phyloP scores from a whole-genome alignment of 2,329 filamentous ascomycete genomes.

The Phyllosticta ampelicida region DNA sequence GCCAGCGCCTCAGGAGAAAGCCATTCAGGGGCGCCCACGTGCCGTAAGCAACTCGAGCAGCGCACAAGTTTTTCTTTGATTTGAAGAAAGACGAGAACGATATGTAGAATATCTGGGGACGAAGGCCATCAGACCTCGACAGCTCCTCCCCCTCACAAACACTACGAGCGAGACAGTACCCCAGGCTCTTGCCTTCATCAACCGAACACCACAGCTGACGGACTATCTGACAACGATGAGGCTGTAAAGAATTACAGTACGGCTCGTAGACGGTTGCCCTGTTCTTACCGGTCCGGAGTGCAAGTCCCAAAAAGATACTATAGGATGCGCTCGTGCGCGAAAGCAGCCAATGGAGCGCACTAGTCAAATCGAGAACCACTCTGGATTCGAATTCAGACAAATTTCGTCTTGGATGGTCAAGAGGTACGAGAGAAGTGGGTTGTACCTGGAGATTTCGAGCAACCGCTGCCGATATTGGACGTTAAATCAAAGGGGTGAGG shows the following conservation, averaged over 20 bases:
- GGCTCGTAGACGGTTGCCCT: neutral
- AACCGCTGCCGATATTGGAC: neutral
- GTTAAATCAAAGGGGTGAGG: neutral
- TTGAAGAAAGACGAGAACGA: no score
- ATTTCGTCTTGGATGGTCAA: no score
- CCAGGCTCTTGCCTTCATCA: neutral
- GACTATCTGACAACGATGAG: neutral
- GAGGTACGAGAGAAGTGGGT: no score
- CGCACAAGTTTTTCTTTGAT: no score
- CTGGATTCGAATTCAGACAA: no score
- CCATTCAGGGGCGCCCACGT: no score
- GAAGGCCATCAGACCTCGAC: neutral
- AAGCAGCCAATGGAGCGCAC: no score
- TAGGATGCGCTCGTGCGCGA: no score
- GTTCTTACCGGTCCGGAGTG: neutral
- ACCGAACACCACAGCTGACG: neutral
- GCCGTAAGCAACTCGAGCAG: no score
- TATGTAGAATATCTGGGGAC: neutral
- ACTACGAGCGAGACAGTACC: neutral
- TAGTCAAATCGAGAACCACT: no score
- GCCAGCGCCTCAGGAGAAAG: no score
- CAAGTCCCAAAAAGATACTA: neutral
- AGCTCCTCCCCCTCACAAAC: neutral
- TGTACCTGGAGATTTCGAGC: neutral
- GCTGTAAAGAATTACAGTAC: neutral